These are phyloP conservation scores for Acanthamoeba royreba DNA, from an alignment of 208 protist species.

Conservation along the genomic window DNA sequence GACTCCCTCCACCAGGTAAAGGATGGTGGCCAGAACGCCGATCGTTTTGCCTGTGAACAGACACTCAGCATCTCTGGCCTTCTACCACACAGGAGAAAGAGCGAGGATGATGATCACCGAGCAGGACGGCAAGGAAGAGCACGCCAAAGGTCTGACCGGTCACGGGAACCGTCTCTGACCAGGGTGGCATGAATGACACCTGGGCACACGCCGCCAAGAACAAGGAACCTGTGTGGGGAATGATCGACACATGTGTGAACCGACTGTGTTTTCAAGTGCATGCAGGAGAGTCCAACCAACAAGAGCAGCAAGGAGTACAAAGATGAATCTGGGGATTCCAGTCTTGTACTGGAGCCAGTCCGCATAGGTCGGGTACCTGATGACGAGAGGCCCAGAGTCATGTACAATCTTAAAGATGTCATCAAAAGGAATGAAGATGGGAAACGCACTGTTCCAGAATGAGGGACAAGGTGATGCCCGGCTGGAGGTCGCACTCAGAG, in stretches of 20 bases:
- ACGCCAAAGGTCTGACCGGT: slow-evolving; percentile 36
- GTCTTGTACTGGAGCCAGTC: slow-evolving; percentile 39
- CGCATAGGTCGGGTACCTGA: slow-evolving; percentile 23
- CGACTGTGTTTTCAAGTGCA: background rate
- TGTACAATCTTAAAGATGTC: background rate
- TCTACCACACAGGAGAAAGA: background rate
- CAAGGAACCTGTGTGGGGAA: background rate
- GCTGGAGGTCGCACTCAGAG: background rate
- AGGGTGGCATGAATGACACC: background rate
- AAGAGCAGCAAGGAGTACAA: background rate
- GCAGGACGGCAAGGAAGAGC: background rate
- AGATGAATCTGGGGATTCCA: background rate
- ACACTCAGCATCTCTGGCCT: too few species aligned
- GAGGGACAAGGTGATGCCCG: background rate
- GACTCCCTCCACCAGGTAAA: slow-evolving; percentile 10
- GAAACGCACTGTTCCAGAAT: background rate
- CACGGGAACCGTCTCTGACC: background rate
- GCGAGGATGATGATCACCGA: background rate
- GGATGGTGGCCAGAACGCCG: background rate
- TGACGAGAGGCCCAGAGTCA: background rate
- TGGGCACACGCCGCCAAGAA: background rate
- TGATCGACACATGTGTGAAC: background rate
- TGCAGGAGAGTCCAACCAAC: background rate
- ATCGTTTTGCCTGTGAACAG: background rate
- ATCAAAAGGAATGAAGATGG: background rate